These are phyloP conservation scores for Rhodotorula babjevae DNA, from an alignment of 768 basidiomycete genomes.

Conservation along the genomic window DNA sequence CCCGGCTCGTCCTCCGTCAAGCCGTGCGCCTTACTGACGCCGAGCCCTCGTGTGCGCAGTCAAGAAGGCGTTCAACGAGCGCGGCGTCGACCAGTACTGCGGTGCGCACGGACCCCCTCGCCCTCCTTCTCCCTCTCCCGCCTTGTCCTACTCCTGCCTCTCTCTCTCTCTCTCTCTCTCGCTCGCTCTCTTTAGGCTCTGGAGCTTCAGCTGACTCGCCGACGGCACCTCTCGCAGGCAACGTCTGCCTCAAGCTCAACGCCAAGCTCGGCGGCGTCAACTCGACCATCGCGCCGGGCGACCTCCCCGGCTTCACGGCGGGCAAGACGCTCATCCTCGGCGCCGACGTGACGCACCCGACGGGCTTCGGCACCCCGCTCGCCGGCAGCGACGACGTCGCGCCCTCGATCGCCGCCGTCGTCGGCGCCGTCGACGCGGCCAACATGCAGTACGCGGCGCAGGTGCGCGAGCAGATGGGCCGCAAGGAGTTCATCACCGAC, in stretches of 20 bases:
- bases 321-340: slow-evolving; percentile 29
- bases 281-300: slow-evolving; percentile 4
- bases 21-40: neutral
- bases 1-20: too few species aligned
- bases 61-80: slow-evolving; percentile 19
- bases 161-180: neutral
- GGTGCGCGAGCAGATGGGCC: slow-evolving; percentile 24
- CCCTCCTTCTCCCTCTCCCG: too few species aligned
- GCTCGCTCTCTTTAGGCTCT: too few species aligned
- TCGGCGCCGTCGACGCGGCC: slow-evolving; percentile 11
- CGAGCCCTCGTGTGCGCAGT: neutral
- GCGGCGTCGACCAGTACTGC: slow-evolving; percentile 35
- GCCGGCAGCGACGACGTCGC: slow-evolving; percentile 14
- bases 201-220: too few species aligned
- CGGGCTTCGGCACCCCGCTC: slow-evolving; percentile 15
- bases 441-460: slow-evolving; percentile 21
- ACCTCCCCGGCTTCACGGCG: slow-evolving; percentile 7
- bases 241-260: slow-evolving; percentile 19
- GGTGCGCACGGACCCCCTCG: neutral
- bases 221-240: neutral
- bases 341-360: slow-evolving; percentile 33
- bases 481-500: slow-evolving; percentile 32
- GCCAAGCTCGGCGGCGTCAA: slow-evolving; percentile 34
- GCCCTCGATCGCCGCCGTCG: slow-evolving; percentile 30
- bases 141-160: too few species aligned